Base-by-base conservation (phyloP, 2,329 filamentous ascomycete species). In the Elsinoe arachidis region DNA sequence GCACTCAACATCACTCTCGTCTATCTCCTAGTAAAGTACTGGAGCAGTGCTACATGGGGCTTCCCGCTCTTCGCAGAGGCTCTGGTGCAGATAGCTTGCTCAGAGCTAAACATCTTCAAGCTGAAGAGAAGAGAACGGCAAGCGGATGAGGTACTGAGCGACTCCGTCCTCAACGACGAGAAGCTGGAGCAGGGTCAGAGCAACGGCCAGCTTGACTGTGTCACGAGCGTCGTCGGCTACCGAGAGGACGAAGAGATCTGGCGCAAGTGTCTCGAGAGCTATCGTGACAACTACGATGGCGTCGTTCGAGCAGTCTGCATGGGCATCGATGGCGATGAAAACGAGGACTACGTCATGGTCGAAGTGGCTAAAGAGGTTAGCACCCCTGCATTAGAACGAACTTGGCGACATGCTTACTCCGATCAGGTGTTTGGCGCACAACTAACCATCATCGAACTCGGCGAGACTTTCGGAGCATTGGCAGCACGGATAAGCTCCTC, bases 181-280 rank as follows among this genome's bases (percentile, higher is more conserved):
- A 51, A 26, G 19, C 34, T 53, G 33, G 49, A 53, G 17, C 7
- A 37, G 21, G 49, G 49, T 2, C 17, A 53, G 12, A 35, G 33
- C 19, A n/a, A n/a, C 3, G 7, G 2, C 3, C n/a, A 33, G n/a
- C 17, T 53, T 10, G 38, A 21, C n/a, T 53, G 49, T 26, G 49
- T 53, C 15, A 39, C 49, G 12, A 53, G 49, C 26, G 33, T 53
- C 1, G 49, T 53, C 11, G 49, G 49, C 2, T 53, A 53, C 17
- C 49, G 49, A 34, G 49, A 53, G 26, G 49, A 53, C 23, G 49
- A 53, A 19, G 38, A 15, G 1, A 35, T 53, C 26, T 53, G 49
- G 49, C 49, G 49, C 10, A 53, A 53, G 34, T 53, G 49, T 19
- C 34, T 53, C 10, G 49, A 53, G 49, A 53, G 49, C 49, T 53